Evolutionary conservation across 345 rosid genomes (phyloP), one percentile per base, ranked within the genome.

Genomic region (Linum trigynum): DNA sequence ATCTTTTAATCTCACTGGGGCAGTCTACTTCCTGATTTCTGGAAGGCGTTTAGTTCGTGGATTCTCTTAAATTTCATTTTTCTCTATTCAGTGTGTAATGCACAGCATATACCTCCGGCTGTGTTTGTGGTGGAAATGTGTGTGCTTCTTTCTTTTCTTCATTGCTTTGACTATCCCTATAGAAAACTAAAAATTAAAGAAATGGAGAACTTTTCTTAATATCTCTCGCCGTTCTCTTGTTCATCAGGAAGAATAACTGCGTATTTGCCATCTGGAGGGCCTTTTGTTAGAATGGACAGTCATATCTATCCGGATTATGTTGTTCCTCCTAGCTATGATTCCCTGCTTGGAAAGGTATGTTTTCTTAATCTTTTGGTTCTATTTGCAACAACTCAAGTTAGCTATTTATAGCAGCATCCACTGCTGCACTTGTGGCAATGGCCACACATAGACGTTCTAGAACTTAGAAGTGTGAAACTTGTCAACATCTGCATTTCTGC

Each of bases 261-360:
- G 57, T 94, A 94, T 71, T 76, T 94, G 74, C 99, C 99, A 67
- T 86, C 99, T 73, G 97, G 99, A 83, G 99, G 99, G 59, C 99
- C 99, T n/a, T 90, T 90, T 75, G 97, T 94, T 63, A 81, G 99
- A 81, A 94, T 94, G 97, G 99, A 94, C 67, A 94, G 99, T 81
- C 99, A 90, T 67, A 87, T 94, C 6, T 94, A 94, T 82, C 86
- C 99, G 35, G 97, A 88, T 76, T 94, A 90, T 63, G 89, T 90
- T 69, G 99, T 94, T 76, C 99, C 99, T 64, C 99, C 99, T 57
- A 94, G 96, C 81, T 94, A 94, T 73, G 99, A 94, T 81, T 94
- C 99, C 62, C 79, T 94, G 58, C 92, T 94, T 38, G 99, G 95
- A 70, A 94, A 94, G 99, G 99, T 94, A 74, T 70, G 84, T 74